These are phyloP conservation scores for Hymenoscyphus repandus DNA, from an alignment of 2,329 filamentous ascomycete genomes.

Conservation along the genomic window DNA sequence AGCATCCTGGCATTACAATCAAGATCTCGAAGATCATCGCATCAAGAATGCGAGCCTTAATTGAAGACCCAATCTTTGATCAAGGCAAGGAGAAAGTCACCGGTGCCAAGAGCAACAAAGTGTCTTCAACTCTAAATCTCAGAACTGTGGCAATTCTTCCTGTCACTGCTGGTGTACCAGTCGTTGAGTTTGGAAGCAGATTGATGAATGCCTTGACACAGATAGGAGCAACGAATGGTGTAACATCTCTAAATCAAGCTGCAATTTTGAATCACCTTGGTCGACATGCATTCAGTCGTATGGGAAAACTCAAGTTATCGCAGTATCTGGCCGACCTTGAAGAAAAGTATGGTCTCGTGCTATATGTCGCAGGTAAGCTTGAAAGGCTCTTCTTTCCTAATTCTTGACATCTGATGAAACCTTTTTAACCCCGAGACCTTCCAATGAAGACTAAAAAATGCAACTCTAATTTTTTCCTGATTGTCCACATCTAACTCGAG, in stretches of 20 bases:
- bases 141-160: constrained; percentile 89
- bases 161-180: constrained; percentile 84
- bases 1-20: constrained; percentile 97
- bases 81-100: constrained; percentile 58
- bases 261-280: constrained; percentile 93
- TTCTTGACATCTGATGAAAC: constrained; percentile 35
- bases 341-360: constrained; percentile 91
- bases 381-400: constrained; percentile 4
- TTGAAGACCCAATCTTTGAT: constrained; percentile 72
- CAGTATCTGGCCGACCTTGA: constrained; percentile 96
- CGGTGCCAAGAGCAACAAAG: constrained; percentile 56
- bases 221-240: constrained; percentile 82
- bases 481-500: neutral
- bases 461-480: constrained; percentile 67
- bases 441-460: constrained; percentile 26
- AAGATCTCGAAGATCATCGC: constrained; percentile 99
- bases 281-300: constrained; percentile 91
- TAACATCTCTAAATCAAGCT: constrained; percentile 87
- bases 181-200: constrained; percentile 89
- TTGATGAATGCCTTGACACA: constrained; percentile 84
- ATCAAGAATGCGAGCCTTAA: constrained; percentile 81
- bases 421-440: constrained; percentile 23
- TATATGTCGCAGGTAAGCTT: constrained; percentile 77
- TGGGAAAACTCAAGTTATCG: constrained; percentile 92
- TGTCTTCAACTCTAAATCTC: constrained; percentile 84